These are phyloP conservation scores for Kwoniella mangroviensis DNA, from an alignment of 768 basidiomycete genomes.

Conservation along the genomic window DNA sequence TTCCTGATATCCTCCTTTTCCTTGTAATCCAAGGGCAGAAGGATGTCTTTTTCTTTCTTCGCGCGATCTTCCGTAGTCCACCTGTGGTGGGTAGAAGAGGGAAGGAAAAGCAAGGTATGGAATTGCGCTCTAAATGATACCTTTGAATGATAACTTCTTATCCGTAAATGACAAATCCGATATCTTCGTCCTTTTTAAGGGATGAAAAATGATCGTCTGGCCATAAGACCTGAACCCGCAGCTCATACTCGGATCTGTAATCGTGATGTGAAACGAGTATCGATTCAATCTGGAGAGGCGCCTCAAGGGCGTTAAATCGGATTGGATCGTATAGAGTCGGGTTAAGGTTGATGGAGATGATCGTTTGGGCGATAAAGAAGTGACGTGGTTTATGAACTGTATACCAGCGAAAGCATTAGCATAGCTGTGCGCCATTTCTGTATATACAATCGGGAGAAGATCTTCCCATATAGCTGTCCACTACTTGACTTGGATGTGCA, in stretches of 20 bases:
- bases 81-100: neutral
- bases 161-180: neutral
- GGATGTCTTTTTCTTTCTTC: neutral
- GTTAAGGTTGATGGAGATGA: neutral
- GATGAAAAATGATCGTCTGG: neutral
- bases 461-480: neutral
- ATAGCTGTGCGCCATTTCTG: neutral
- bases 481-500: neutral
- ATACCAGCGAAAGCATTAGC: neutral
- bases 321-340: neutral
- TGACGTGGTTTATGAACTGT: conserved; percentile 1
- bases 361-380: conserved; percentile 4
- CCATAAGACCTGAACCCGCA: neutral
- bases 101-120: conserved; percentile 12
- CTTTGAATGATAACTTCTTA: neutral
- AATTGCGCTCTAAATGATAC: conserved; percentile 23
- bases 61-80: neutral
- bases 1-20: neutral
- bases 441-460: neutral
- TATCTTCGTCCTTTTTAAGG: neutral
- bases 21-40: too few relatives aligned
- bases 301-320: neutral
- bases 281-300: conserved; percentile 1
- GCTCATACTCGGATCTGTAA: conserved; percentile 3
- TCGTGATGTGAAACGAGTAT: neutral